Evolutionary conservation across 2,329 filamentous ascomycete species (phyloP).

Genomic region (Curvularia sp.): DNA sequence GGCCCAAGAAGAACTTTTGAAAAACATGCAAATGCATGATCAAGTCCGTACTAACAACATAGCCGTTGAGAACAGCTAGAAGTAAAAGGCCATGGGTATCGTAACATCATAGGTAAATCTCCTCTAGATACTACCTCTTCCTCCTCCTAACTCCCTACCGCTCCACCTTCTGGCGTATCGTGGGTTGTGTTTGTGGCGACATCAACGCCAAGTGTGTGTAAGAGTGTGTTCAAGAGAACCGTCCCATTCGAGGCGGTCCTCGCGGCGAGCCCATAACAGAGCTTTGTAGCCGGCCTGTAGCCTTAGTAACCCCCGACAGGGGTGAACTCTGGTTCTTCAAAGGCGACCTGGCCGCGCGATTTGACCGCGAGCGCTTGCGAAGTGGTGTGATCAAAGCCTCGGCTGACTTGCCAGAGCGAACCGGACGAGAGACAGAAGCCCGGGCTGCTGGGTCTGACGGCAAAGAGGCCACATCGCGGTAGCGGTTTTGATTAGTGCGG

Average conservation of each 20-base stretch:
- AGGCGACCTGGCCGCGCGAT: slow-evolving; percentile 35
- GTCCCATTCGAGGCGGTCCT: slow-evolving; percentile 45
- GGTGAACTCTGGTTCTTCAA: slow-evolving; percentile 36
- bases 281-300: slow-evolving; percentile 35
- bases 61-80: slow-evolving; percentile 29
- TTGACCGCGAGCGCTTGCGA: slow-evolving; percentile 46
- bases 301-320: slow-evolving; percentile 42
- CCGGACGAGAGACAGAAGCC: slow-evolving; percentile 46
- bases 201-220: slow-evolving; percentile 14
- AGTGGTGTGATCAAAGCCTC: slow-evolving; percentile 51
- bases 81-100: slow-evolving; percentile 47
- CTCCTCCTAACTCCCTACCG: slow-evolving; percentile 22
- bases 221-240: slow-evolving; percentile 38
- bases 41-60: slow-evolving; percentile 38
- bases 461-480: slow-evolving; percentile 48
- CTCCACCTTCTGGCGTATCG: slow-evolving; percentile 18
- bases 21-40: slow-evolving; percentile 36
- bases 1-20: slow-evolving; percentile 36
- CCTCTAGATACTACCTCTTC: slow-evolving; percentile 19
- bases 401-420: slow-evolving; percentile 50
- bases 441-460: slow-evolving; percentile 48
- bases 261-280: slow-evolving; percentile 40
- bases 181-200: not conserved
- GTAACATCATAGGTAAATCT: slow-evolving; percentile 42
- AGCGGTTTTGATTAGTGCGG: slow-evolving; percentile 51